A percentile compares a stretch with the other conserved stretches of the same genome.
phyloP scores from a whole-genome alignment of 441 rosid genomes.

The Erodium moschatum region DNA sequence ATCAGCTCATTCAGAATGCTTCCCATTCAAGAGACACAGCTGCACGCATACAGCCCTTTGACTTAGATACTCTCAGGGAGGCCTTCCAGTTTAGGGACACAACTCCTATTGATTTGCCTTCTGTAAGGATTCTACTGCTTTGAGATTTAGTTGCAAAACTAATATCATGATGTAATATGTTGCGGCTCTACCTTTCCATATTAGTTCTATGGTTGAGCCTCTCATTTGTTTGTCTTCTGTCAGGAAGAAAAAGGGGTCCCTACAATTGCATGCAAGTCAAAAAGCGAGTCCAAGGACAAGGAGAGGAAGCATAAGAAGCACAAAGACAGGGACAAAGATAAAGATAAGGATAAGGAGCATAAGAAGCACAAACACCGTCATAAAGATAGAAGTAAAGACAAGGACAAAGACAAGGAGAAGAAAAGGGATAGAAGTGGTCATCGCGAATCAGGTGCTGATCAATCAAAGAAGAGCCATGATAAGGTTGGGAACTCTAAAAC shows the following conservation, averaged over 20 bases:
- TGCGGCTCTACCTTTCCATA: neutral
- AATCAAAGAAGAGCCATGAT: conserved; percentile 20
- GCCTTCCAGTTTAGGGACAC: conserved; percentile 69
- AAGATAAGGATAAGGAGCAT: conserved; percentile 40
- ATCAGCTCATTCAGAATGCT: conserved; percentile 62
- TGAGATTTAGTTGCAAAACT: neutral
- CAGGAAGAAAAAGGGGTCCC: conserved; percentile 51
- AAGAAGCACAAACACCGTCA: conserved; percentile 65
- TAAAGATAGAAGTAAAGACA: conserved; percentile 53
- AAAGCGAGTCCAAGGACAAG: conserved; percentile 44
- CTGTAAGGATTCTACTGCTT: conserved; percentile 34
- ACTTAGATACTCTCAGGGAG: conserved; percentile 56
- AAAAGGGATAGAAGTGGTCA: conserved; percentile 12
- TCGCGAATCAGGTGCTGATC: conserved; percentile 23
- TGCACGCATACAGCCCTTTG: conserved; percentile 59
- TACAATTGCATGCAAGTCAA: conserved; percentile 35
- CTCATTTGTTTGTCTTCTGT: conserved; percentile 13
- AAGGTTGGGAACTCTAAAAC: conserved; percentile 18
- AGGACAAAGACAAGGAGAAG: conserved; percentile 27
- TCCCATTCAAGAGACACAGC: conserved; percentile 36
- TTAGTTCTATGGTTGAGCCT: neutral
- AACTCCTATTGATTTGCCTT: conserved; percentile 59
- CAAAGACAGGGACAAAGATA: conserved; percentile 40
- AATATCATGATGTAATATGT: neutral
- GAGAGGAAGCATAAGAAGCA: conserved; percentile 72